phyloP scores from a whole-genome alignment of 2,329 filamentous ascomycete genomes.

The Colletotrichum sp. region DNA sequence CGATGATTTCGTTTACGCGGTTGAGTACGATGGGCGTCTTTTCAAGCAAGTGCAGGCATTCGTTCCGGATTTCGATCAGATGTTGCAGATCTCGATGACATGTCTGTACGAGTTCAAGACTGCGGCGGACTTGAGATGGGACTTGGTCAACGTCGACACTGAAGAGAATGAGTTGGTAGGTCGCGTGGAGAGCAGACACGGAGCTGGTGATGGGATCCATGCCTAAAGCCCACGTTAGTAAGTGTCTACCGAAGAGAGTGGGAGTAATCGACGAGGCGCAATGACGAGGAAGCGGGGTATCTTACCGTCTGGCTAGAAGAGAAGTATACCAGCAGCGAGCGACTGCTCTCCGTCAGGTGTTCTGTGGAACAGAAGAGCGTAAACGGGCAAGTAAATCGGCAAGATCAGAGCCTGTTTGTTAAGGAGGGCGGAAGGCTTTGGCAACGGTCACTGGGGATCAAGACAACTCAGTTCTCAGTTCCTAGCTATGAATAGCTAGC shows the following conservation, averaged over 20 bases:
- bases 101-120: constrained; percentile 35
- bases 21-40: constrained; percentile 27
- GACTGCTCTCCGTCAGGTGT: neutral
- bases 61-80: constrained; percentile 34
- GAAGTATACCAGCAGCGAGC: neutral
- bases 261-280: neutral
- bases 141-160: constrained; percentile 28
- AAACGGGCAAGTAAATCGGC: neutral
- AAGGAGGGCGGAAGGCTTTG: neutral
- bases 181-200: neutral
- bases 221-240: neutral
- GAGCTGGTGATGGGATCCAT: neutral
- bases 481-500: neutral
- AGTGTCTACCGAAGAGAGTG: neutral
- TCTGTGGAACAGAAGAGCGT: neutral
- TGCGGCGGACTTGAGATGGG: constrained; percentile 29
- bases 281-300: neutral
- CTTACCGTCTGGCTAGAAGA: neutral
- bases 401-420: neutral
- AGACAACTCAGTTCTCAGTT: neutral
- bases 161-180: constrained; percentile 17
- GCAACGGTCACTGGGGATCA: neutral
- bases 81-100: constrained; percentile 35
- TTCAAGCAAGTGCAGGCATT: constrained; percentile 28
- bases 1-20: constrained; percentile 32